Conservation (phyloP, 1,139 yeast species). For the Pichia sorboxylosa region DNA sequence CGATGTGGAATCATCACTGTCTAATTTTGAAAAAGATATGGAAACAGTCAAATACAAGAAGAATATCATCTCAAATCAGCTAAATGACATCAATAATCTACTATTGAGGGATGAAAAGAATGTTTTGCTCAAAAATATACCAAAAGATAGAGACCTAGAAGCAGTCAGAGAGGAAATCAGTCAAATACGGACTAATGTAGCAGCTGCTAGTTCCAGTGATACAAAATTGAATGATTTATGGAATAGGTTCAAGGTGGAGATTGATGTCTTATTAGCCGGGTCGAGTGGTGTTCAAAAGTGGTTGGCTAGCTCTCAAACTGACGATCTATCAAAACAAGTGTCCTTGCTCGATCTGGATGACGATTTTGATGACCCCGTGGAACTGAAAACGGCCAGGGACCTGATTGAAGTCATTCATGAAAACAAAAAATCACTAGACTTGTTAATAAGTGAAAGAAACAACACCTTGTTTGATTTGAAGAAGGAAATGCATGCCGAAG, state of each 20-base stretch:
- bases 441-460: conserved; percentile 47
- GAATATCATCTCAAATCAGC: conserved; percentile 26
- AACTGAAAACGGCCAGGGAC: conserved; percentile 17
- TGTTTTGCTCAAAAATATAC: conserved; percentile 16
- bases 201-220: conserved; percentile 50
- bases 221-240: conserved; percentile 8
- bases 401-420: conserved; percentile 36
- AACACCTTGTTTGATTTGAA: conserved; percentile 57
- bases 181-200: conserved; percentile 43
- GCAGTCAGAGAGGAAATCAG: conserved; percentile 8
- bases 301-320: conserved; percentile 1
- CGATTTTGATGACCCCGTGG: conserved; percentile 23
- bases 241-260: conserved; percentile 7
- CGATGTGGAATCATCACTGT: conserved; percentile 13
- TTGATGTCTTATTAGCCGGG: conserved; percentile 11
- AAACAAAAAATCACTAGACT: conserved; percentile 31
- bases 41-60: conserved; percentile 3
- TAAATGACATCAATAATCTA: conserved; percentile 49
- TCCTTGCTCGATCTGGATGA: conserved; percentile 51
- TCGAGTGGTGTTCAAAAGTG: conserved; percentile 9
- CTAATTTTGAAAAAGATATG: conserved; percentile 7
- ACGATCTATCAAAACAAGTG: conserved; percentile 27
- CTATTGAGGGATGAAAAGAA: conserved; percentile 41
- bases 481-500: conserved; percentile 65
- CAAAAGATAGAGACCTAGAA: conserved; percentile 2